Conservation (phyloP, 495 filamentous ascomycete species). For the Parathielavia hyrcaniae region DNA sequence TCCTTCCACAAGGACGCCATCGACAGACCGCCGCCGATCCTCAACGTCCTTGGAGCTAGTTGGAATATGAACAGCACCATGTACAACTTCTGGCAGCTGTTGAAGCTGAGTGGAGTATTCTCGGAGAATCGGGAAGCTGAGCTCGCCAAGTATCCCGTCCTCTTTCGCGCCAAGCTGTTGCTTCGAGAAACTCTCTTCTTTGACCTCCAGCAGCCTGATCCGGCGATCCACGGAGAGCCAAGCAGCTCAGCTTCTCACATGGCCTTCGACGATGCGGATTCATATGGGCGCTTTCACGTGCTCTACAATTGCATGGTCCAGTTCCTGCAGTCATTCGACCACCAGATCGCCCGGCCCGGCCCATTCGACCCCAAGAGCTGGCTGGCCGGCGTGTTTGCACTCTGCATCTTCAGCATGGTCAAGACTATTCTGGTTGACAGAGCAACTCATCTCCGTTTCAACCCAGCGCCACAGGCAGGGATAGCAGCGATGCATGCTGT, state of each 20-base stretch:
- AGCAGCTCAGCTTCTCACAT: constrained; percentile 33
- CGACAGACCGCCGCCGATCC: constrained; percentile 39
- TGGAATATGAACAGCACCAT: constrained; percentile 42
- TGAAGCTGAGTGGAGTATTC: constrained; percentile 40
- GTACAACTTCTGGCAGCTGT: constrained; percentile 44
- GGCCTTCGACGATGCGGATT: constrained; percentile 40
- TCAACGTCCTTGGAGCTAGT: constrained; percentile 42
- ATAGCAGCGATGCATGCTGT: constrained; percentile 42
- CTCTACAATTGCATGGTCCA: constrained; percentile 45
- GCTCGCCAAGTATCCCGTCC: constrained; percentile 36
- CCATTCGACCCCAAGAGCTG: constrained; percentile 39
- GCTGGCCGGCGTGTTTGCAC: constrained; percentile 43
- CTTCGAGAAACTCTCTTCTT: constrained; percentile 46
- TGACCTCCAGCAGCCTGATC: constrained; percentile 44
- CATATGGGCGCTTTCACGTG: constrained; percentile 40
- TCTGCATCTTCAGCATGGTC: constrained; percentile 48
- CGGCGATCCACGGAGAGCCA: constrained; percentile 40
- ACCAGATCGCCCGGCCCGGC: constrained; percentile 32
- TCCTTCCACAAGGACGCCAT: constrained; percentile 37
- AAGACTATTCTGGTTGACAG: constrained; percentile 43
- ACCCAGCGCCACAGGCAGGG: constrained; percentile 31
- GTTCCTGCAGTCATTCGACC: constrained; percentile 45
- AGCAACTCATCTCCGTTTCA: constrained; percentile 32
- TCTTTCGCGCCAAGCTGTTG: constrained; percentile 45
- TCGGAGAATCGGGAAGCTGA: constrained; percentile 40